Evolutionary conservation across 169 alveolate genomes (phyloP), one percentile per base, ranked within the genome.

Genomic region (Eimeria praecox): DNA sequence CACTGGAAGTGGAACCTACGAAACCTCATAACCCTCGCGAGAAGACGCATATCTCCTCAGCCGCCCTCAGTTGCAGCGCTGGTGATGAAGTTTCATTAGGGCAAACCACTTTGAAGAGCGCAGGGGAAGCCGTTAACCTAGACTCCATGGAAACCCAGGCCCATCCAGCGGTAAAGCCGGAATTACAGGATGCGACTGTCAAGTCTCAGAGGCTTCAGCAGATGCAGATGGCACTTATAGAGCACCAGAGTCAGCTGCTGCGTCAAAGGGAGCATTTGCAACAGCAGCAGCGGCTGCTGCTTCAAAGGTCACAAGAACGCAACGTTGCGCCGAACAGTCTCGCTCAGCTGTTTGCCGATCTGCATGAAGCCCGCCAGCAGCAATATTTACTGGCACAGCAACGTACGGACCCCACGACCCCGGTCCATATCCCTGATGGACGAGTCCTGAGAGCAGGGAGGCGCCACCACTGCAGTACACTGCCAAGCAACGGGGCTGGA

Each of bases 281-380:
- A 66, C 93, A 87, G 49, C 93, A 87, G 71, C 93, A 87, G 77
- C 78, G 78, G 52, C 71, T 87, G 46, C 83, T 87, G 3, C 49
- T 87, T 16, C 93, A 87, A 35, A 56, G 62, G 59, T 87, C 93
- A 35, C 93, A 87, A 35, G 93, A 87, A 62, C 93, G 93, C 93
- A 87, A 22, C 27, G 82, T 62, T 35, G 82, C 82, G 18, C 93
- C 93, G 10, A 64, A 62, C 49, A 62, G 64, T 64, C 80, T 87
- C 42, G 93, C 93, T 27, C 93, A 87, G 52, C 83, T 87, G 40
- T 87, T 87, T 33, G 56, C 80, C 56, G 93, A 87, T 10, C 59
- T 87, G 2, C 93, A 62, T 22, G 93, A 87, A 12, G 78, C 93
- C 66, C 93, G 93, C 2, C 78, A 87, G 59, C 93, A 87, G 54